Percentiles rank a stretch among this genome's conserved stretches.
These are phyloP conservation scores for Pisolithus microcarpus DNA, from an alignment of 768 basidiomycete genomes.

Conservation along the genomic window DNA sequence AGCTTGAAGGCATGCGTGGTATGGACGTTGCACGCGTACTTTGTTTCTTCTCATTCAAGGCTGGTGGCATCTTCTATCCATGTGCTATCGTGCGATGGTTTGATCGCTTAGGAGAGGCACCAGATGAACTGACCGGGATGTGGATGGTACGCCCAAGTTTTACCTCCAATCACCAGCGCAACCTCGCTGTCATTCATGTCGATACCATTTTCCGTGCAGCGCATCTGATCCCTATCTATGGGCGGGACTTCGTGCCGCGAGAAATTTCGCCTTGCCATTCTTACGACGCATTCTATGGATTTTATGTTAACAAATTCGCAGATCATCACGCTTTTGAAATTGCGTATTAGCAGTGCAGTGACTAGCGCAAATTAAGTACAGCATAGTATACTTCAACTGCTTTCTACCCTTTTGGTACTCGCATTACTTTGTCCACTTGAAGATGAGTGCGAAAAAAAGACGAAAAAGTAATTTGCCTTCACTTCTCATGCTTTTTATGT, in stretches of 20 bases:
- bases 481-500: too few relatives aligned
- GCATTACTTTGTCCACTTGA: too few relatives aligned
- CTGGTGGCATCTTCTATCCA: not conserved
- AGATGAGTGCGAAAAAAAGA: too few relatives aligned
- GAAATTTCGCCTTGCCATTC: not conserved
- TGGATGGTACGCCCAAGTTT: constrained; percentile 11
- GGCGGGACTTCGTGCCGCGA: not conserved
- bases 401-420: too few relatives aligned
- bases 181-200: constrained; percentile 14
- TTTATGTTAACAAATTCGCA: constrained; percentile 12
- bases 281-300: constrained; percentile 4
- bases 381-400: too few relatives aligned
- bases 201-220: constrained; percentile 8
- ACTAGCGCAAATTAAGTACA: too few relatives aligned
- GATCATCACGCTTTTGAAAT: constrained; percentile 9
- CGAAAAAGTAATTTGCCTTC: too few relatives aligned
- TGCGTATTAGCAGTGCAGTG: not conserved
- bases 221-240: not conserved
- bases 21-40: too few relatives aligned
- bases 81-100: constrained; percentile 19
- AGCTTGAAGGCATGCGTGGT: too few relatives aligned
- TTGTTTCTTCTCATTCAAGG: not conserved
- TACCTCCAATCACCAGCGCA: not conserved
- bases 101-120: constrained; percentile 1
- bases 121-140: constrained; percentile 18